Percentiles rank a stretch among this genome's conserved stretches.
phyloP scores from a whole-genome alignment of 257 asterid genomes.

The Solanum dulcamara region DNA sequence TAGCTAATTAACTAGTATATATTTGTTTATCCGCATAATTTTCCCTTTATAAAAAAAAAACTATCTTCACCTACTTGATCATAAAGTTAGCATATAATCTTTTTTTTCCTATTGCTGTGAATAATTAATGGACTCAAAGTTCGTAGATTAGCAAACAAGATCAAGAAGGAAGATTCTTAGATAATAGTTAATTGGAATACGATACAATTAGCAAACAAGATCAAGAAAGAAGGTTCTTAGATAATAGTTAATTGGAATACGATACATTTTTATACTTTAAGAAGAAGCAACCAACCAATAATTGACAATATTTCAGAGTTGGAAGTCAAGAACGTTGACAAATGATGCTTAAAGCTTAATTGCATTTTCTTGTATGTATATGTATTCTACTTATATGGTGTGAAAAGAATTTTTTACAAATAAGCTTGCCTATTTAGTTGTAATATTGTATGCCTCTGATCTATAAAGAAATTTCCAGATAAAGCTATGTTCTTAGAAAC shows the following conservation, averaged over 20 bases:
- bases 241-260: background rate
- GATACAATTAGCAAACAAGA: background rate
- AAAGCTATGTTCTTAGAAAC: background rate
- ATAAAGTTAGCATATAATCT: background rate
- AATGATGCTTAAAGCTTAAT: background rate
- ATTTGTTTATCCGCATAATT: no score
- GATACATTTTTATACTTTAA: background rate
- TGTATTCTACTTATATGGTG: background rate
- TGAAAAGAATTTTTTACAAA: background rate
- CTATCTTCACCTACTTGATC: no score
- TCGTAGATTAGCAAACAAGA: background rate
- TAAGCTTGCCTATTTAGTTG: background rate
- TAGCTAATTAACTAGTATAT: no score
- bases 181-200: background rate
- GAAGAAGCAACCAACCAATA: background rate
- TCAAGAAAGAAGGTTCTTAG: background rate
- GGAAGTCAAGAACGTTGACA: background rate
- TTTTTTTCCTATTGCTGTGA: background rate
- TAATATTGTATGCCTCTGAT: background rate
- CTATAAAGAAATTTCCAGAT: background rate
- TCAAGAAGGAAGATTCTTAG: background rate
- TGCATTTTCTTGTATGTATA: background rate
- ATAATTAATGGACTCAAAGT: background rate
- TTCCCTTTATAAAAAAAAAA: no score
- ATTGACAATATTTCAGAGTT: background rate